phyloP scores from a whole-genome alignment of 1,284 basidiomycete genomes.

The Inonotus hispidus region DNA sequence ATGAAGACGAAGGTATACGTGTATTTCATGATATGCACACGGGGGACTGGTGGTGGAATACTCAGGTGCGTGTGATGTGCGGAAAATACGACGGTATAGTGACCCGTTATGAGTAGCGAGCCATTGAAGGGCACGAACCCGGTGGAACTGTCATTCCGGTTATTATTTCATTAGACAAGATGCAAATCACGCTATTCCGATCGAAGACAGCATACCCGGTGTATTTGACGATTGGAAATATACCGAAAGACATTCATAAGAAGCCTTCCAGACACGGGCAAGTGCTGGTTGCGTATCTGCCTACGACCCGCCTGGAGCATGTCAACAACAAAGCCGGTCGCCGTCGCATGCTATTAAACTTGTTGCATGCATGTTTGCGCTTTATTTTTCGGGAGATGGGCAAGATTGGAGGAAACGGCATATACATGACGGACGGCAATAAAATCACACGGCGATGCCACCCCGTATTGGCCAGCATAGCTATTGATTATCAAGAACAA shows the following conservation, averaged over 20 bases:
- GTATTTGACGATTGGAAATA: conserved; percentile 26
- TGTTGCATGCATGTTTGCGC: conserved; percentile 24
- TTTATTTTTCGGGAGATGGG: conserved; percentile 19
- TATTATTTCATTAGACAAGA: conserved; percentile 21
- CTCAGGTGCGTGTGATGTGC: conserved; percentile 20
- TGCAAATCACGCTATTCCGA: conserved; percentile 23
- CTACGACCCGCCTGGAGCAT: conserved; percentile 17
- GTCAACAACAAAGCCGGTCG: neutral
- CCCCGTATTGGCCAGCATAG: conserved; percentile 23
- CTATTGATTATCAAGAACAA: conserved; percentile 27
- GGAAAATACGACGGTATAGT: too few relatives aligned
- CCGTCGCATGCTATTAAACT: neutral
- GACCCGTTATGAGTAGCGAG: too few relatives aligned
- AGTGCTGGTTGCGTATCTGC: conserved; percentile 25
- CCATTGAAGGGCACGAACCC: neutral
- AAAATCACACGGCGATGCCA: conserved; percentile 17
- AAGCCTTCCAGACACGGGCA: conserved; percentile 21
- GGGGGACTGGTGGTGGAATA: conserved; percentile 22
- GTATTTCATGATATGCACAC: conserved; percentile 24
- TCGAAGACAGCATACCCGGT: conserved; percentile 24
- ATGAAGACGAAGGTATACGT: conserved; percentile 4
- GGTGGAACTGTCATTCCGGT: conserved; percentile 23
- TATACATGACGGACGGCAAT: conserved; percentile 20
- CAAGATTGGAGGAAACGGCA: conserved; percentile 19
- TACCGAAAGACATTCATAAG: conserved; percentile 20